Conservation (phyloP, 495 filamentous ascomycete species). For the Evernia prunastri region DNA sequence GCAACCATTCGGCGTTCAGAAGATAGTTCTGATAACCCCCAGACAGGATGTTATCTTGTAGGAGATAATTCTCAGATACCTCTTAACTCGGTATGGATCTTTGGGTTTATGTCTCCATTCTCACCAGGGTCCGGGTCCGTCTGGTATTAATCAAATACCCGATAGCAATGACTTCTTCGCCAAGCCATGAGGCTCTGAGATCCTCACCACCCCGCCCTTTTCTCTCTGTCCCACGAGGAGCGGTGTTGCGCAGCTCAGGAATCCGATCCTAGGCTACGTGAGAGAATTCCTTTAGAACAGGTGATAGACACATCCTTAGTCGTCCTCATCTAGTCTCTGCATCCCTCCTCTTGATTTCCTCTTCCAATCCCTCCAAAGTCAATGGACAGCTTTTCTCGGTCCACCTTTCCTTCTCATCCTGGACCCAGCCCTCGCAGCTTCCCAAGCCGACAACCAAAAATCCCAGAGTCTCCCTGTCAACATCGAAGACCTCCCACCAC, state of each 20-base stretch:
- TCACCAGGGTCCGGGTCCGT: too few relatives aligned
- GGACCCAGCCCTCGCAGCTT: slow-evolving; percentile 69
- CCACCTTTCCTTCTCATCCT: slow-evolving; percentile 47
- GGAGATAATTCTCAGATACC: too few relatives aligned
- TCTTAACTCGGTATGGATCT: too few relatives aligned
- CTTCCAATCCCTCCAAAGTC: slow-evolving; percentile 50
- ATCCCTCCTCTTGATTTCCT: slow-evolving; percentile 51
- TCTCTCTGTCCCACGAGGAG: not conserved
- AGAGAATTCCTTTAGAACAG: not conserved
- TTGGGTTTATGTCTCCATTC: too few relatives aligned
- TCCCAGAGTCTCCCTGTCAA: slow-evolving; percentile 90
- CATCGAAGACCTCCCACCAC: slow-evolving; percentile 99
- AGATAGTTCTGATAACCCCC: too few relatives aligned
- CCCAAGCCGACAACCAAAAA: slow-evolving; percentile 84
- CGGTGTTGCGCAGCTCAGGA: not conserved
- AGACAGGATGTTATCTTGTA: too few relatives aligned
- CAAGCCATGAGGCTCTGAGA: not conserved
- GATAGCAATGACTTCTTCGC: too few relatives aligned
- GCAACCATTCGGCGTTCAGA: too few relatives aligned
- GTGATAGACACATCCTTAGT: not conserved
- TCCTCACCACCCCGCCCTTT: not conserved
- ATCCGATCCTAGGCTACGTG: not conserved
- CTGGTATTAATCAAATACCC: too few relatives aligned
- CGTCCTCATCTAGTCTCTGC: not conserved
- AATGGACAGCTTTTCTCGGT: slow-evolving; percentile 30